phyloP scores from a whole-genome alignment of 2,329 filamentous ascomycete species.

The Phialophora macrospora region DNA sequence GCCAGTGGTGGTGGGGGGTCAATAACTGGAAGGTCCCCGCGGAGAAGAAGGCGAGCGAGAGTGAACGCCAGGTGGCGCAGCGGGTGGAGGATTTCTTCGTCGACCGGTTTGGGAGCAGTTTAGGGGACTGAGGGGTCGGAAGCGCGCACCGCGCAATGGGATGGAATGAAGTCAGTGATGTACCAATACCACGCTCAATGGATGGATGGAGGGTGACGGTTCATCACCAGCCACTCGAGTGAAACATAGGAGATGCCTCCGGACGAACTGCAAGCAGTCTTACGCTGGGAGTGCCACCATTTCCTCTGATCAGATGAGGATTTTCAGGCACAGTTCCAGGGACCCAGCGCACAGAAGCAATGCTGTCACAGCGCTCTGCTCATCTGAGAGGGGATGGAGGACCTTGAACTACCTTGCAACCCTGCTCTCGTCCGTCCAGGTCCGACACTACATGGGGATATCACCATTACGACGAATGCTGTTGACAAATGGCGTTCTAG shows the following conservation, averaged over 20 bases:
- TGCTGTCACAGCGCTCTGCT: neutral
- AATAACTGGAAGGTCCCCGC: conserved; percentile 83
- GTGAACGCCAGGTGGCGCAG: conserved; percentile 44
- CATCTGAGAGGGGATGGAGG: neutral
- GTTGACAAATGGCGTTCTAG: neutral
- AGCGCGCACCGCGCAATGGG: neutral
- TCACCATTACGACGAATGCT: neutral
- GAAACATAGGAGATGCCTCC: neutral
- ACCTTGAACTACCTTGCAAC: neutral
- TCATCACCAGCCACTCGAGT: neutral
- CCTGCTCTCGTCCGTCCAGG: neutral
- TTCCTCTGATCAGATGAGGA: neutral
- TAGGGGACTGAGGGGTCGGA: conserved; percentile 35
- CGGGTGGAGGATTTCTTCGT: conserved; percentile 49
- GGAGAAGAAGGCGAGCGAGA: conserved; percentile 40
- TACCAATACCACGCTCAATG: neutral
- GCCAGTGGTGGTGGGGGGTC: conserved; percentile 93
- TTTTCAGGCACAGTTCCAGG: neutral
- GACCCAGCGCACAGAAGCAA: neutral
- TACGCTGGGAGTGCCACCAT: neutral
- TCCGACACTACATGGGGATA: neutral
- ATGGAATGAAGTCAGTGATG: neutral
- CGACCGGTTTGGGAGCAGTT: conserved; percentile 34
- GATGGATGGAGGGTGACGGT: neutral
- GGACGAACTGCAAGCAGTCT: neutral